phyloP scores from a whole-genome alignment of 2,329 filamentous ascomycete genomes.

The Myriosclerotinia scirpicola region DNA sequence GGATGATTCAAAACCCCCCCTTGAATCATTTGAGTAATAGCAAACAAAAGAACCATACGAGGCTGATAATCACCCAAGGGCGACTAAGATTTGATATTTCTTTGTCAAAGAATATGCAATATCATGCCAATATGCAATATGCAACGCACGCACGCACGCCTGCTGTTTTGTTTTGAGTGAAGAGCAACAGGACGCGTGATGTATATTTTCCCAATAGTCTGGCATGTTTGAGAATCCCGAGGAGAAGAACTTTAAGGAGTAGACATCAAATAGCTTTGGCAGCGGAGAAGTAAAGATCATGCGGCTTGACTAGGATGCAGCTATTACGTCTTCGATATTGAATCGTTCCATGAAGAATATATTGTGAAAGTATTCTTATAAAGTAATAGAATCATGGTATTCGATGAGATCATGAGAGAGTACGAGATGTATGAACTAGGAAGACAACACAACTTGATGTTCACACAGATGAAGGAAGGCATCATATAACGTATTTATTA shows the following conservation, averaged over 20 bases:
- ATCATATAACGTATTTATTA: conserved; percentile 4
- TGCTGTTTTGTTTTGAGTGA: too few relatives aligned
- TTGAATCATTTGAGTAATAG: conserved; percentile 14
- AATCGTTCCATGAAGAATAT: background rate
- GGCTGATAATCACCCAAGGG: background rate
- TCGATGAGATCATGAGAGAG: conserved; percentile 15
- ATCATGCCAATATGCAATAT: too few relatives aligned
- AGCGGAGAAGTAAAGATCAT: conserved; percentile 20
- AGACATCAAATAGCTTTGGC: too few relatives aligned
- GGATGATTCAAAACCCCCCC: background rate
- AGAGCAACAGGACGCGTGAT: background rate
- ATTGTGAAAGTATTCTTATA: conserved; percentile 3
- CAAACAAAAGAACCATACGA: background rate
- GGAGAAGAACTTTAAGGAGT: too few relatives aligned
- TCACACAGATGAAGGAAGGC: too few relatives aligned
- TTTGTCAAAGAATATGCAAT: conserved; percentile 16
- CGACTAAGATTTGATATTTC: background rate
- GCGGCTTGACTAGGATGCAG: conserved; percentile 18
- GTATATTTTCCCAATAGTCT: background rate
- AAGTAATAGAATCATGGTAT: conserved; percentile 21
- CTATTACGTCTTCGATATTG: conserved; percentile 22
- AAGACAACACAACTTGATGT: background rate
- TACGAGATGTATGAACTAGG: background rate
- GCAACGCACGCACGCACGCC: too few relatives aligned
- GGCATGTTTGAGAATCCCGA: too few relatives aligned